Percentiles rank a stretch among this genome's conserved stretches.
These are phyloP conservation scores for Heimioporus sp. DNA, from an alignment of 768 basidiomycete species.

Conservation along the genomic window DNA sequence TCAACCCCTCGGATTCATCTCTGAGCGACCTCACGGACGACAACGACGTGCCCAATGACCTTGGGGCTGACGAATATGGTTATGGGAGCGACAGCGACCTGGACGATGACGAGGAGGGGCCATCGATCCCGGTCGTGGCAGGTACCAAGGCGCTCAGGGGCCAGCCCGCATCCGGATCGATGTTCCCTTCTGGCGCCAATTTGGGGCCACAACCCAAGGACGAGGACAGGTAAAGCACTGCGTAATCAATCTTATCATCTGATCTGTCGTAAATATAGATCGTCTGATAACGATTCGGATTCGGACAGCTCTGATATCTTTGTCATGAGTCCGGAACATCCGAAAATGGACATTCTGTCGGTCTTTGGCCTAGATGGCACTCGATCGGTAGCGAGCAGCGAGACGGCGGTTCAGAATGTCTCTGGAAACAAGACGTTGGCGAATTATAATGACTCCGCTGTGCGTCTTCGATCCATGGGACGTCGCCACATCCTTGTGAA, in stretches of 20 bases:
- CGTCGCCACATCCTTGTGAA: constrained; percentile 21
- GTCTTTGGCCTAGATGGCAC: not conserved
- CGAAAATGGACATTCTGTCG: not conserved
- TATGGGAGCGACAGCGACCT: constrained; percentile 35
- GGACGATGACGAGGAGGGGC: constrained; percentile 26
- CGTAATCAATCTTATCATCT: not conserved
- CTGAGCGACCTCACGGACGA: constrained; percentile 12
- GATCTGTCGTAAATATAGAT: constrained; percentile 2
- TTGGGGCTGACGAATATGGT: constrained; percentile 21
- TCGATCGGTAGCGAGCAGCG: not conserved
- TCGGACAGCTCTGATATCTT: constrained; percentile 18
- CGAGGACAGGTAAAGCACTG: constrained; percentile 5
- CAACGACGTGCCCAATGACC: constrained; percentile 4
- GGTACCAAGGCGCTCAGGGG: not conserved
- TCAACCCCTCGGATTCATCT: constrained; percentile 2
- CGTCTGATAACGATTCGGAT: constrained; percentile 11
- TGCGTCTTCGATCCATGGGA: not conserved
- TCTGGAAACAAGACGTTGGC: not conserved
- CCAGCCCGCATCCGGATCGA: not conserved
- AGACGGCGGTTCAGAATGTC: not conserved
- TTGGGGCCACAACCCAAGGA: not conserved
- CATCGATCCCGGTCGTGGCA: not conserved
- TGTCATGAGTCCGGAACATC: constrained; percentile 11
- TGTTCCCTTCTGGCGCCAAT: not conserved
- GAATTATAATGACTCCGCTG: not conserved